Base-by-base conservation (phyloP, 1,139 yeast genomes). In the Blastobotrys indianensis region DNA sequence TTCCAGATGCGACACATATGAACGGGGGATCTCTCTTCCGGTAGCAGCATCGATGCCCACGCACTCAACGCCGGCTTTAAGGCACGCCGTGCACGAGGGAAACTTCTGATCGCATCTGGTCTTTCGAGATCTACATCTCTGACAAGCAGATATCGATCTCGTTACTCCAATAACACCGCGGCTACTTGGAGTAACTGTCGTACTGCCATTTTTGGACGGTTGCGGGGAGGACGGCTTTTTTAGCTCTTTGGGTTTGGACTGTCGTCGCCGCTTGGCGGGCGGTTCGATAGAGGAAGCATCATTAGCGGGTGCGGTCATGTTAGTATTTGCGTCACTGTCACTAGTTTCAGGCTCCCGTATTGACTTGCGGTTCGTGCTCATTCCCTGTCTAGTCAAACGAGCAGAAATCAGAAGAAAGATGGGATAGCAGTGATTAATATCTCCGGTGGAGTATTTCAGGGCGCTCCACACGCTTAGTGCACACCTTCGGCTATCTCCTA, bases 11-110 rank as follows among this genome's bases (percentile, higher is more conserved):
- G 79, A 75, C 5, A 86, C 78, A 59, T 88, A 87, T 9, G 88
- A 80, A 40, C 97, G 68, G 0, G 96, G 95, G 1, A 87, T 78
- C 53, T 84, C 88, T 48, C 95, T 69, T 0, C 95, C 95, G 0
- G 95, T 85, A 3, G 87, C 87, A 0, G 95, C 87, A 61, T 88
- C 96, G 10, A 85, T 65, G 0, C 94, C 88, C 16, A 86, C 80
- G 65, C 96, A 87, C 13, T 83, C 85, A 2, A 70, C 81, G 4
- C 79, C 77, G 13, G 84, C 82, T 55, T 78, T 80, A 25, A 70
- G 72, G 65, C 96, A 87, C 37, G 77, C 75, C 11, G 78, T 68
- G 61, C 97, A 88, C 45, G 79, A 76, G 1, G 95, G 95, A 62
- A 85, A 82, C 54, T 77, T 77, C 54, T 83, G 90, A 55, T 88